phyloP scores from a whole-genome alignment of 495 filamentous ascomycete genomes.

The Xylaria nigripes region DNA sequence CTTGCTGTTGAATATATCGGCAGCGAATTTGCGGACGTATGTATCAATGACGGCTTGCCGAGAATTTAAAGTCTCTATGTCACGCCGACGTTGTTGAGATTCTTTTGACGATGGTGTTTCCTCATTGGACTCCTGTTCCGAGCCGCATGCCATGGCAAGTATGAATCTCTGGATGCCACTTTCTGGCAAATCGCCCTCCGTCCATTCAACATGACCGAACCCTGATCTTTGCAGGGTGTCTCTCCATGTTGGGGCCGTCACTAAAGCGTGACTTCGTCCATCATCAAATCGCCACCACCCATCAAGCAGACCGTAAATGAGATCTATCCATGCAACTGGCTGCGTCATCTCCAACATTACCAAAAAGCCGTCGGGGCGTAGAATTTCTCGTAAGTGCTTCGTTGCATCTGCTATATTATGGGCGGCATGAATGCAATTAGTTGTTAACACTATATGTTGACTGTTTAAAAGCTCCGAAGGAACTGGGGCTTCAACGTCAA shows the following conservation, averaged over 20 bases:
- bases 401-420: constrained; percentile 21
- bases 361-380: constrained; percentile 39
- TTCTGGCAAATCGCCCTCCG: no score
- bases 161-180: no score
- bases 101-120: no score
- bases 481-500: neutral
- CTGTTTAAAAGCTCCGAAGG: constrained; percentile 16
- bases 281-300: constrained; percentile 50
- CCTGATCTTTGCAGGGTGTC: constrained; percentile 33
- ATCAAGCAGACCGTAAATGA: constrained; percentile 44
- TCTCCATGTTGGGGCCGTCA: constrained; percentile 31
- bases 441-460: constrained; percentile 34
- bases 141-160: no score
- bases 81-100: no score
- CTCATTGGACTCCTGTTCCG: no score
- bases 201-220: constrained; percentile 42
- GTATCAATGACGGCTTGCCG: no score
- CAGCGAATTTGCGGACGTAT: constrained; percentile 22
- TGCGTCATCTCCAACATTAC: constrained; percentile 41
- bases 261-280: constrained; percentile 39
- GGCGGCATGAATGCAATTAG: constrained; percentile 45
- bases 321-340: constrained; percentile 36
- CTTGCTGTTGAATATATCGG: no score
- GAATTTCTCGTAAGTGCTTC: constrained; percentile 28
- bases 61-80: no score